Conservation (phyloP, 148 eudicot genomes). For the Dianthus caryophyllus region DNA sequence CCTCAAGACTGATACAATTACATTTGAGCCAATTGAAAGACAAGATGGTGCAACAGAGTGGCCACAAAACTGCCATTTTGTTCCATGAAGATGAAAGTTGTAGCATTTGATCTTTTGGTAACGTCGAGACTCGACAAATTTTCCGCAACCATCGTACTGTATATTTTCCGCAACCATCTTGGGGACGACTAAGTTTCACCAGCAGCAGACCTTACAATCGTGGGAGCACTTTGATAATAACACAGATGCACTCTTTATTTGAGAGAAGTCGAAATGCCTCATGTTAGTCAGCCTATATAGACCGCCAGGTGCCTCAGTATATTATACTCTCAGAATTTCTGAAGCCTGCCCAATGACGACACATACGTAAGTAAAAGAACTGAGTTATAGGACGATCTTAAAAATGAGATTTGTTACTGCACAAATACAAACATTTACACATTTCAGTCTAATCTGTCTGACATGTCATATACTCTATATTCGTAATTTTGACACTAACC, state of each 20-base stretch:
- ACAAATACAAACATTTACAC: no score
- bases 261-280: conserved; percentile 5
- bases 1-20: not conserved
- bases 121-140: conserved; percentile 5
- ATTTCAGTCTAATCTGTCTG: no score
- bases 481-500: no score
- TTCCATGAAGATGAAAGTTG: not conserved
- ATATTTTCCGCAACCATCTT: not conserved
- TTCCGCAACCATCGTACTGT: not conserved
- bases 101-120: conserved; percentile 6
- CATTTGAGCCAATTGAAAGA: not conserved
- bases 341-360: not conserved
- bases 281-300: not conserved
- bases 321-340: conserved; percentile 1
- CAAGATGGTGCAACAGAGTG: not conserved
- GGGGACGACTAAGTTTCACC: not conserved
- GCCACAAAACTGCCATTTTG: not conserved
- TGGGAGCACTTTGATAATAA: not conserved
- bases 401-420: no score
- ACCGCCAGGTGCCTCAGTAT: conserved; percentile 8
- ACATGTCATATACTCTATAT: no score
- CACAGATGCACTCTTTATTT: not conserved
- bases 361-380: no score
- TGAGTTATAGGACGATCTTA: no score
- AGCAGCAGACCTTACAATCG: not conserved